A percentile compares a stretch with the other conserved stretches of the same genome.
Conservation (phyloP, 2,329 filamentous ascomycete species). For the Stromatinia cepivora region DNA sequence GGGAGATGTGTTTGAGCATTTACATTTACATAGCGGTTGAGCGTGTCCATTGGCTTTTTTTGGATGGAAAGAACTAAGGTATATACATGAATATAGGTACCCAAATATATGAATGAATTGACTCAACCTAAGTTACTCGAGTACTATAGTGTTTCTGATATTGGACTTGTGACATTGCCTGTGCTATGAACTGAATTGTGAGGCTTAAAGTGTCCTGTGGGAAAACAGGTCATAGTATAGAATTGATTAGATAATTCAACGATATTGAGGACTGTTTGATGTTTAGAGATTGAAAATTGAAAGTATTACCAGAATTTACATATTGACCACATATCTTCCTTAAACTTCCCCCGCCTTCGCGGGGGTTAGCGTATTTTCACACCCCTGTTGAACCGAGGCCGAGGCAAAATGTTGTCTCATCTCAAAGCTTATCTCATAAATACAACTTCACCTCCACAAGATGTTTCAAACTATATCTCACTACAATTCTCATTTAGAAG, state of each 20-base stretch:
- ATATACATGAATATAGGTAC: background rate
- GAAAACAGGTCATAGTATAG: background rate
- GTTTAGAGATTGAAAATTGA: background rate
- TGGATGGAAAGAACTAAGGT: background rate
- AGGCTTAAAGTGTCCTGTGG: background rate
- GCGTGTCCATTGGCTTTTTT: background rate
- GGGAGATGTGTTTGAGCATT: background rate
- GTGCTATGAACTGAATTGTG: background rate
- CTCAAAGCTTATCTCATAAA: slow-evolving; percentile 5
- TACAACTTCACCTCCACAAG: background rate
- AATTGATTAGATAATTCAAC: background rate
- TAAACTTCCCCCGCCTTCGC: slow-evolving; percentile 4
- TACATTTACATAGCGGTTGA: background rate
- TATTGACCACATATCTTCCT: background rate
- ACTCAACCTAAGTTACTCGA: background rate
- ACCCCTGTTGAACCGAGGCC: slow-evolving; percentile 21
- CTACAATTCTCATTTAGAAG: background rate
- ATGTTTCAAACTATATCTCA: background rate
- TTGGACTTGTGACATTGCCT: background rate
- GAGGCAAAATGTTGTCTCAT: slow-evolving; percentile 16
- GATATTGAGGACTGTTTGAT: background rate
- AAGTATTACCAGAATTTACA: background rate
- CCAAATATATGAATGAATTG: background rate
- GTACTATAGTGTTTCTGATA: background rate
- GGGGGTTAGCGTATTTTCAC: slow-evolving; percentile 7